Percentiles rank a stretch among this genome's conserved stretches.
Conservation (phyloP, 805 yeast species). For the Maudiozyma barnettii region DNA sequence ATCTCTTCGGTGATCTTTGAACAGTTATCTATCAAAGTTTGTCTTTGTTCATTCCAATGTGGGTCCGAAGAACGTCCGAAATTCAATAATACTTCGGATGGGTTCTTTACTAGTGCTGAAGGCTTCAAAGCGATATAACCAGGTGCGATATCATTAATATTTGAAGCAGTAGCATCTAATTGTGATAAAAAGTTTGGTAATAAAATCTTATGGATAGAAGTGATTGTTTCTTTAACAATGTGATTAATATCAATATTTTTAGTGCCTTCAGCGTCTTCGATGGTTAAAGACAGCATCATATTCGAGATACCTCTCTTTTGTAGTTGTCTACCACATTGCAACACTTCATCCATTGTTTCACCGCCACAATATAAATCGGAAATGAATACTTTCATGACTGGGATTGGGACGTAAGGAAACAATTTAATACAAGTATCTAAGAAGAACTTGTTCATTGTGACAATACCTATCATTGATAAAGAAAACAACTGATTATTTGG, state of each 20-base stretch:
- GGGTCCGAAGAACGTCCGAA: slow-evolving; percentile 36
- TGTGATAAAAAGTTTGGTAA: slow-evolving; percentile 61
- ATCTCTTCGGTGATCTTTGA: slow-evolving; percentile 50
- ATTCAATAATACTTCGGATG: slow-evolving; percentile 61
- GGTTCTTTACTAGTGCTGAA: slow-evolving; percentile 74
- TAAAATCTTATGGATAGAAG: slow-evolving; percentile 57
- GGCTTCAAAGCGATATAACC: slow-evolving; percentile 93
- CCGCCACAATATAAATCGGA: slow-evolving; percentile 90
- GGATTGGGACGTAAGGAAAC: slow-evolving; percentile 69
- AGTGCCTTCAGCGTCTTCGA: slow-evolving; percentile 84
- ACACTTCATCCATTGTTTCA: slow-evolving; percentile 60
- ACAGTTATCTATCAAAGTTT: slow-evolving; percentile 56
- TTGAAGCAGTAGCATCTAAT: slow-evolving; percentile 24
- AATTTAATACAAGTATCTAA: slow-evolving; percentile 50
- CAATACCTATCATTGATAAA: slow-evolving; percentile 57
- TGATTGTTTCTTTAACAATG: slow-evolving; percentile 54
- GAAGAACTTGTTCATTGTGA: slow-evolving; percentile 55
- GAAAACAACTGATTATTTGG: slow-evolving; percentile 50
- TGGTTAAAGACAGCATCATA: slow-evolving; percentile 91
- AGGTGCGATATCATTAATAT: slow-evolving; percentile 66
- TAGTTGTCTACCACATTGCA: slow-evolving; percentile 58
- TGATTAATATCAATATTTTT: slow-evolving; percentile 43
- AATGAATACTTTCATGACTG: slow-evolving; percentile 58
- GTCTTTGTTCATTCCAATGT: slow-evolving; percentile 43
- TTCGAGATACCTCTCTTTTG: slow-evolving; percentile 71